Evolutionary conservation across 345 rosid species (phyloP).

Genomic region (Eucalyptus viminalis): DNA sequence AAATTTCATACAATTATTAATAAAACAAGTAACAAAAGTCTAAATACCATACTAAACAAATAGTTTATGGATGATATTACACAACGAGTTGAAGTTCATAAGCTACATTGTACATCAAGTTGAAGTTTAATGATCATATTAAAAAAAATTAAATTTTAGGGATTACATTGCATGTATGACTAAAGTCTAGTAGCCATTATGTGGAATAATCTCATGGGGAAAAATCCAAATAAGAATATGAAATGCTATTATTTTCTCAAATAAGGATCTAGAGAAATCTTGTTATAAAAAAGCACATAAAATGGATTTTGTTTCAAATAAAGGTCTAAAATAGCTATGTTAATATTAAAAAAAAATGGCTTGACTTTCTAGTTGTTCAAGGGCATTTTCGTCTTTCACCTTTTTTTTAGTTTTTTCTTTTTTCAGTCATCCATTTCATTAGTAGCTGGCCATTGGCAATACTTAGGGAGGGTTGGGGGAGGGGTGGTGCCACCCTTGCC

Average conservation of each 20-base stretch:
- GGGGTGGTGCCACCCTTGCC: accelerated
- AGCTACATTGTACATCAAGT: accelerated
- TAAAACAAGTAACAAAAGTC: neutral
- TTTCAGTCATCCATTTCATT: too few relatives aligned
- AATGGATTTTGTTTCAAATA: accelerated
- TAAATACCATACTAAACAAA: neutral
- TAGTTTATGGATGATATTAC: too few relatives aligned
- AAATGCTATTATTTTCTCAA: too few relatives aligned
- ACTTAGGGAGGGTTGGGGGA: too few relatives aligned
- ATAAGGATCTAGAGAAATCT: accelerated
- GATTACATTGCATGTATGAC: accelerated
- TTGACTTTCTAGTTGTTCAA: too few relatives aligned
- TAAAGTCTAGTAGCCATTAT: too few relatives aligned
- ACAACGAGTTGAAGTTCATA: neutral
- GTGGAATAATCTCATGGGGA: neutral
- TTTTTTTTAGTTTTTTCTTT: accelerated
- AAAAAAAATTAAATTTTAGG: accelerated
- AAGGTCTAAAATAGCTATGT: accelerated
- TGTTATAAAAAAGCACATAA: accelerated
- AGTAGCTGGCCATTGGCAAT: accelerated
- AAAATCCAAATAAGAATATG: accelerated
- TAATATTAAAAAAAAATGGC: accelerated
- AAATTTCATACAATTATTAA: too few relatives aligned
- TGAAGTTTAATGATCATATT: too few relatives aligned
- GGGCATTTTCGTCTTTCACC: accelerated